Base-by-base conservation (phyloP, 2,329 filamentous ascomycete species). In the Aspergillus versicolor region DNA sequence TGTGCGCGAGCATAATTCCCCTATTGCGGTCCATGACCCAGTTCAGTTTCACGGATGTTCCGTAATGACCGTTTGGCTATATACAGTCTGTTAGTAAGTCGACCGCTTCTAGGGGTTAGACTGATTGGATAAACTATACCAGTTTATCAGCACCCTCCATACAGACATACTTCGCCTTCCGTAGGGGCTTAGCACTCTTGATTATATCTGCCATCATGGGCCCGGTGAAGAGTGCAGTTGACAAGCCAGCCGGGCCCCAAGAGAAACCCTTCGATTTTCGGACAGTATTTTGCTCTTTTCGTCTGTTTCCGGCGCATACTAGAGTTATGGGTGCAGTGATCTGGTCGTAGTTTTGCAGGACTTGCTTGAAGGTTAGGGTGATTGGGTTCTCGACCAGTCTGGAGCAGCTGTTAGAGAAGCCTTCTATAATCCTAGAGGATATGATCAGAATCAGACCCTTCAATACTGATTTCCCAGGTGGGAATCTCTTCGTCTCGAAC, bases 231-330 rank as follows among this genome's bases (percentile, higher is more conserved):
- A 96, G 77, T 0, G 91, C 91, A 0, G 91, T 97, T 0, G 91
- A 95, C 5, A 97, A 72, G 22, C 92, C 92, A 4, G 90, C 92
- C 1, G 92, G 81, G 37, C 92, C 92, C 92, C 92, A 97, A 2
- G 91, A 96, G 76, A 97, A 97, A 0, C 92, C 92, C 67, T 96
- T 95, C 1, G 90, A 91, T 73, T 96, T 96, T 15, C 91, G 83
- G 3, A 96, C 90, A 51, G 91, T 81, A 65, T 97, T 97, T 70
- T 96, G 92, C 74, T 97, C 92, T 75, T 96, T 96, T 32, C 92
- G 84, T 58, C 92, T 83, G 72, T 97, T 97, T 1, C 92, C 92
- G 4, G 92, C 92, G 72, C 92, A 97, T 21, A 96, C 92, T 1
- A 97, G 82, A 0, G 92, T 96, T 58, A 97, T 82, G 0, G 92